Base-by-base conservation (phyloP, 768 basidiomycete genomes). In the Russula sp. region DNA sequence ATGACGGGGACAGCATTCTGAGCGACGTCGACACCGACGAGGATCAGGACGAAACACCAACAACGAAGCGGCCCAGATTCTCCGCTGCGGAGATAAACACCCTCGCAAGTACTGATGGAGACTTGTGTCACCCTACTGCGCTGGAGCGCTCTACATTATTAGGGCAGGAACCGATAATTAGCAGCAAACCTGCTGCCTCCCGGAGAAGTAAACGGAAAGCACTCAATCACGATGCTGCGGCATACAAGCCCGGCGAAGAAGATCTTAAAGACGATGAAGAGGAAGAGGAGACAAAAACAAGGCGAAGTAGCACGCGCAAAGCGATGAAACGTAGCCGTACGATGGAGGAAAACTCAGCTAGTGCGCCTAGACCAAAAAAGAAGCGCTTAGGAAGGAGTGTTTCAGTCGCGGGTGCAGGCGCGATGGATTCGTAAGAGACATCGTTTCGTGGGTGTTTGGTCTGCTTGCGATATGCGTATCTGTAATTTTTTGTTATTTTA, bases 171-270 rank as follows among this genome's bases (percentile, higher is more conserved):
- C 58, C 28, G 14, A 20, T 59, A 24, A 36, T 5, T 22, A 42
- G 48, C 22, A 22, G 36, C 36, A 61, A 16, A 26, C 16, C 51
- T 30, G 7, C 56, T 18, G 46, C 28, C n/a, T 36, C 61, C 30
- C 59, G 68, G 36, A 62, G 61, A 48, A 67, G 68, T 54, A 69
- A 59, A n/a, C 68, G 68, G 30, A 60, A 54, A 40, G n/a, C 52
- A n/a, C 60, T 67, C 38, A 52, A 64, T n/a, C 11, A 42, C 16
- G 68, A 69, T 48, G 66, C 68, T 22, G 57, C 57, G 5, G 66
- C 68, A 28, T 69, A 69, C 50, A 67, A 69, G 49, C 68, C 66
- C 13, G 18, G 22, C 14, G 57, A 67, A 50, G 65, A 64, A 5
- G 68, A 67, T 1, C 42, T 8, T 24, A 53, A 64, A 24, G 62